A percentile compares a stretch with the other conserved stretches of the same genome.
Evolutionary conservation across 2,329 filamentous ascomycete genomes (phyloP).

Genomic region (Scedosporium boydii): DNA sequence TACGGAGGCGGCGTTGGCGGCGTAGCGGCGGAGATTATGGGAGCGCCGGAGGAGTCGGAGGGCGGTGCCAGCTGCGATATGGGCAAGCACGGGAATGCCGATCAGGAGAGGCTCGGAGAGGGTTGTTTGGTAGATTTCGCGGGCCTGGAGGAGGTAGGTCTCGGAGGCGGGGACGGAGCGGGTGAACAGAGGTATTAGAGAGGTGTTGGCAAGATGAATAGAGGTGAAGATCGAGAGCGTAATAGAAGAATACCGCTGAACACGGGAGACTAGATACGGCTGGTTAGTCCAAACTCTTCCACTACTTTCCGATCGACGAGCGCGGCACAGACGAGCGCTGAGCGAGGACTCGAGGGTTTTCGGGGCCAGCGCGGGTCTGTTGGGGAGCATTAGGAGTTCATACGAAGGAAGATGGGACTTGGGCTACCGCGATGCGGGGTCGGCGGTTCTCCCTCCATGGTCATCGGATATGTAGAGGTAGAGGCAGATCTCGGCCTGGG

Average conservation of each 20-base stretch:
- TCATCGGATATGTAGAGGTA: no score
- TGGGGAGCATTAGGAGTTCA: neutral
- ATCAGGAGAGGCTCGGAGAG: conserved; percentile 73
- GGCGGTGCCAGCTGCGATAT: conserved; percentile 67
- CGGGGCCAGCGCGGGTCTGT: neutral
- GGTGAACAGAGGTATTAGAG: conserved; percentile 67
- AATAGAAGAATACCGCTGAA: conserved; percentile 87
- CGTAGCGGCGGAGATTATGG: conserved; percentile 65
- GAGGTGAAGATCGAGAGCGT: conserved; percentile 67
- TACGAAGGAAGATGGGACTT: conserved; percentile 1
- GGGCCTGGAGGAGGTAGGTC: conserved; percentile 78
- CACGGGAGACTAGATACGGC: conserved; percentile 48
- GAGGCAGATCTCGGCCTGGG: neutral
- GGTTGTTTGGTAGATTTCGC: conserved; percentile 84
- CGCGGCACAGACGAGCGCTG: no score
- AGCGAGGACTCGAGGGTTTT: no score
- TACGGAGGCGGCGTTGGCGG: conserved; percentile 48
- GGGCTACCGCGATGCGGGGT: neutral
- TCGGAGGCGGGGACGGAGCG: conserved; percentile 67
- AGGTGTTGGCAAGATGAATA: conserved; percentile 73
- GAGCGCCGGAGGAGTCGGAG: conserved; percentile 66
- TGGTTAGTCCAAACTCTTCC: neutral
- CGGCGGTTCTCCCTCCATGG: neutral
- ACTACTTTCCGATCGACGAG: no score
- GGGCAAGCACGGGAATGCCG: conserved; percentile 61